phyloP scores from a whole-genome alignment of 257 asterid genomes.

The Ajuga chamaepitys region DNA sequence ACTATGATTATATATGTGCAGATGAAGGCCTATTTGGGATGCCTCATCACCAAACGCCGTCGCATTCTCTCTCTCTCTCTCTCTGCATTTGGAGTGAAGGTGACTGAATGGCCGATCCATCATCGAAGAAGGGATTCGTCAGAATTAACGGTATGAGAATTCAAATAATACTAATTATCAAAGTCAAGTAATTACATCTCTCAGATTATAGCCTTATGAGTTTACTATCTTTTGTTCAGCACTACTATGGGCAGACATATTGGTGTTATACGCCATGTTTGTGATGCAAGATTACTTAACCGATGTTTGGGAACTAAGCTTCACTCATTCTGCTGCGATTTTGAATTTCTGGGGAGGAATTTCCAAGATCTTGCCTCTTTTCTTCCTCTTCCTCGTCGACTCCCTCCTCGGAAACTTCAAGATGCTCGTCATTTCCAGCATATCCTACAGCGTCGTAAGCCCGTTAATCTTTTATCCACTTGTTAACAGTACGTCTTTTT shows the following conservation, averaged over 20 bases:
- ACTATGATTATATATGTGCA: too few relatives aligned
- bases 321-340: slow-evolving; percentile 47
- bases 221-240: slow-evolving; percentile 6
- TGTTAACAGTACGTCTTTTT: too few relatives aligned
- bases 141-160: not conserved
- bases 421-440: slow-evolving; percentile 38
- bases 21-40: too few relatives aligned
- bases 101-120: not conserved
- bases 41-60: too few relatives aligned
- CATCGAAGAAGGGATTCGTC: not conserved
- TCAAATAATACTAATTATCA: too few relatives aligned
- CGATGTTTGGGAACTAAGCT: slow-evolving; percentile 46
- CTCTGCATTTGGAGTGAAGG: not conserved
- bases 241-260: slow-evolving; percentile 21
- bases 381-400: slow-evolving; percentile 26
- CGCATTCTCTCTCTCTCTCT: not conserved
- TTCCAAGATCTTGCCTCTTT: slow-evolving; percentile 8
- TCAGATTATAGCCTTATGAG: not conserved
- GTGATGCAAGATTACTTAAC: slow-evolving; percentile 46
- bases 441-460: slow-evolving; percentile 35
- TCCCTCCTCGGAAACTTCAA: slow-evolving; percentile 17
- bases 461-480: too few relatives aligned
- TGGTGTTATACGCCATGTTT: slow-evolving; percentile 28
- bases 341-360: slow-evolving; percentile 42
- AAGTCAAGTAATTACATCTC: too few relatives aligned